Evolutionary conservation across 2,329 filamentous ascomycete genomes (phyloP).

Genomic region (Emericellopsis atlantica): DNA sequence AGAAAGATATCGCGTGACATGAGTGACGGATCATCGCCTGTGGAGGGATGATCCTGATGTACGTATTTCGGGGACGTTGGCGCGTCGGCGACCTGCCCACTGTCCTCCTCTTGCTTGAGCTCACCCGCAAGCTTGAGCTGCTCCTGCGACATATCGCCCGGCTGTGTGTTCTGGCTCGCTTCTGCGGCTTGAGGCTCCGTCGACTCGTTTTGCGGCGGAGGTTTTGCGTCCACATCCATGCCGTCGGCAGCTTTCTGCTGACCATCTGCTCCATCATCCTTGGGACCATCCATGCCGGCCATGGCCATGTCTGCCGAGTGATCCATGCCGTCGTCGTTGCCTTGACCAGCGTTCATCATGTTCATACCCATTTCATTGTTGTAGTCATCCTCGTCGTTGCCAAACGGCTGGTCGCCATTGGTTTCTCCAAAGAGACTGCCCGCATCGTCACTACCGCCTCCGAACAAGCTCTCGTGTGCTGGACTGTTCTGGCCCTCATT

Average conservation of each 20-base stretch:
- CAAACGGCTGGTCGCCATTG: slow-evolving; percentile 49
- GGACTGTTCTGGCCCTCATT: slow-evolving; percentile 53
- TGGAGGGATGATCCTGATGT: not conserved
- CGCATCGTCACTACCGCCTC: slow-evolving; percentile 48
- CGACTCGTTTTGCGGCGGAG: slow-evolving; percentile 4
- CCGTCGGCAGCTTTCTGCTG: slow-evolving; percentile 7
- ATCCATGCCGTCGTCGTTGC: slow-evolving; percentile 26
- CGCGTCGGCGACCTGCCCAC: not conserved
- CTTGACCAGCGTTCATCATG: slow-evolving; percentile 21
- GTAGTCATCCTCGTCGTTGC: slow-evolving; percentile 76
- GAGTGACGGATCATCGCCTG: slow-evolving; percentile 2
- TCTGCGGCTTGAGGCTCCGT: not conserved
- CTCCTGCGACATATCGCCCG: not conserved
- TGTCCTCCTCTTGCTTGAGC: slow-evolving; percentile 1
- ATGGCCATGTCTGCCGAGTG: slow-evolving; percentile 30
- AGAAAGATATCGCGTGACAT: slow-evolving; percentile 68
- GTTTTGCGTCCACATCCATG: slow-evolving; percentile 14
- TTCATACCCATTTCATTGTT: slow-evolving; percentile 59
- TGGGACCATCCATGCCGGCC: slow-evolving; percentile 16
- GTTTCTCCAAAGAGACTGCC: slow-evolving; percentile 84
- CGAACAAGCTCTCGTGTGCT: slow-evolving; percentile 70
- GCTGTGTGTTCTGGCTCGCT: not conserved
- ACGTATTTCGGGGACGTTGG: not conserved
- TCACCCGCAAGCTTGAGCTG: not conserved
- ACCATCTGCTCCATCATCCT: slow-evolving; percentile 12